Base-by-base conservation (phyloP, 495 filamentous ascomycete genomes). In the Podospora comata region DNA sequence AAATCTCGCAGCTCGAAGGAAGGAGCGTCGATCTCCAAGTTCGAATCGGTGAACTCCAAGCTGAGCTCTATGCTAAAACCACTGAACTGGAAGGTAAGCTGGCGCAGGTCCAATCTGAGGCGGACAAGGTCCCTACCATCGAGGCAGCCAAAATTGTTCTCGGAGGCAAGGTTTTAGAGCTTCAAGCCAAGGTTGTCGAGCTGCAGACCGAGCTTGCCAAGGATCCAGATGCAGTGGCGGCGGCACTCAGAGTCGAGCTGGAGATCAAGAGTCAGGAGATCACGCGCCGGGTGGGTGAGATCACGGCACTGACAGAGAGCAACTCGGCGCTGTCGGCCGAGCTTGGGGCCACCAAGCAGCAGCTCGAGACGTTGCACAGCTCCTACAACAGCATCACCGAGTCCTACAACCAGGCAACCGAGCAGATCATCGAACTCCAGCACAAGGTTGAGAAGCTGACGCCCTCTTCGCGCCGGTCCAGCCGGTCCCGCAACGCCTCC, bases 41-140 rank as follows among this genome's bases (percentile, higher is more conserved):
- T 5, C 72, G 74, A 66, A 44, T 74, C 27, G 66, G 74, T 44
- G 72, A 71, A n/a, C 71, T 78, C 20, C 74, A 79, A 48, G 73
- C 67, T 26, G 55, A 58, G 55, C 55, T 58, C 32, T 75, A 78
- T 32, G 71, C 75, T 62, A 76, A 74, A 58, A 70, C 74, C 13
- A 64, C 71, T 9, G 56, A 69, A 7, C 73, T 81, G n/a, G 65
- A 66, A 26, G 61, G 30, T 58, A 71, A 65, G 19, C 64, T 71
- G 11, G 34, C 62, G 54, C 62, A 53, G 27, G 65, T 59, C 20
- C 75, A 79, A 55, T 73, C 70, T 27, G 79, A 80, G 54, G 73
- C 79, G 26, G 76, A 77, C 65, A 78, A 77, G 58, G 70, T 77
- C 7, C 65, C 73, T 15, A 26, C 68, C 9, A 74, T 82, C 27